phyloP scores from a whole-genome alignment of 1,284 basidiomycete genomes.

The Omphalotus olearius region DNA sequence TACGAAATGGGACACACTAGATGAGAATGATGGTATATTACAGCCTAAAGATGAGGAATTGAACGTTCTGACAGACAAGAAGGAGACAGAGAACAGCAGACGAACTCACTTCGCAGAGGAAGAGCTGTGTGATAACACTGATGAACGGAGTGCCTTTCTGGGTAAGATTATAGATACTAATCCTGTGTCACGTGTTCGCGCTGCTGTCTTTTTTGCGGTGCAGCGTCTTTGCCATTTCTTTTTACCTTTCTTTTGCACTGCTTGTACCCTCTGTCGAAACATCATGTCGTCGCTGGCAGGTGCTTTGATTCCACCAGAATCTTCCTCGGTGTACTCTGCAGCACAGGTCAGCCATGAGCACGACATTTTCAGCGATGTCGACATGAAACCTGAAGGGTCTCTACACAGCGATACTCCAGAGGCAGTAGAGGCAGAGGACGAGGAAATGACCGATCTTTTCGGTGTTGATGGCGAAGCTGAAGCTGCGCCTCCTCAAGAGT shows the following conservation, averaged over 20 bases:
- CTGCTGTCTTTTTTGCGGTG: background rate
- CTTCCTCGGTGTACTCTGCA: constrained; percentile 4
- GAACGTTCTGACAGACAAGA: too few species aligned
- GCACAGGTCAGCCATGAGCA: constrained; percentile 11
- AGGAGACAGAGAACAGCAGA: too few species aligned
- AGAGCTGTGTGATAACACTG: too few species aligned
- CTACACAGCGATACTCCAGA: constrained; percentile 19
- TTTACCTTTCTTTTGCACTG: background rate
- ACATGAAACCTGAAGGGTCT: constrained; percentile 32
- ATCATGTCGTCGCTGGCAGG: constrained; percentile 29
- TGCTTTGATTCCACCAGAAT: constrained; percentile 28
- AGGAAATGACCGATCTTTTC: constrained; percentile 75
- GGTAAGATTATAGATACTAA: too few species aligned
- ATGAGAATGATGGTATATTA: too few species aligned
- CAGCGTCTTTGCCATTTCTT: background rate
- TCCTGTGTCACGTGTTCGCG: background rate
- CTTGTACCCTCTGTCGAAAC: constrained; percentile 1
- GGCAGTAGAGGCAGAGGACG: constrained; percentile 40
- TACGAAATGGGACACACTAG: too few species aligned
- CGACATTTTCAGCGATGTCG: constrained; percentile 32
- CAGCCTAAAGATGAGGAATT: too few species aligned
- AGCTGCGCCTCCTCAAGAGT: constrained; percentile 25
- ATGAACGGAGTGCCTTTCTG: too few species aligned
- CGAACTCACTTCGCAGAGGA: too few species aligned
- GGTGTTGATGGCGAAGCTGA: constrained; percentile 60